Base-by-base conservation (phyloP, 2,329 filamentous ascomycete genomes). In the Colletotrichum sublineola region DNA sequence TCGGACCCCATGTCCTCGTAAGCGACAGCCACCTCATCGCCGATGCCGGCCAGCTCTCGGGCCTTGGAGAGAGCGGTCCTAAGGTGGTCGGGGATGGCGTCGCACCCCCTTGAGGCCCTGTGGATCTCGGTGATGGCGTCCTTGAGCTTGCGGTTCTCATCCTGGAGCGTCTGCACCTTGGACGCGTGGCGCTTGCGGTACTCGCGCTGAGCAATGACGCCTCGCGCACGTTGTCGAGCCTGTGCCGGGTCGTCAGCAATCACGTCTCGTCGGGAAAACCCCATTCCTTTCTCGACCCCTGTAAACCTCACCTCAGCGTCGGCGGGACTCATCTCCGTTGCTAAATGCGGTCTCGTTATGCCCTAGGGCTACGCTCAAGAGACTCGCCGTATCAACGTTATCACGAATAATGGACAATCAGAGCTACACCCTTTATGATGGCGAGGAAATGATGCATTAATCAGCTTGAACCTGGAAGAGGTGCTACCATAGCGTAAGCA, bases 111-210 rank as follows among this genome's bases (percentile, higher is more conserved):
- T 6, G 73, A 42, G 0, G 69, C 63, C 15, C 15, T 46, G 6
- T 42, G 42, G n/a, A 76, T 73, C 1, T 64, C 57, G 2, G 15
- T 40, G 42, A 76, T 74, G 40, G 61, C 48, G 3, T 68, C 48
- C 40, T 65, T 71, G 12, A 77, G 67, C 5, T 40, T 63, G 24
- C 57, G 65, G 57, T 76, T 76, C 52, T 77, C 76, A 6, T 76
- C 72, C 11, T 77, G 69, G 0, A 77, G 68, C 3, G 42, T 63
- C 48, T 75, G 74, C 1, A 76, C 68, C 50, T 74, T 76, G n/a
- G 73, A 69, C 0, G 76, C 74, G 38, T 76, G 74, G 8, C 76
- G 75, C 56, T 76, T 75, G 31, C 76, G 76, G 15, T 76, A 77
- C 20, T 74, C 75, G 38, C 76, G 74, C 46, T 77, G 76, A 7